Evolutionary conservation across 306 rosid species (phyloP).

Genomic region (Gynostemma pentaphyllum): DNA sequence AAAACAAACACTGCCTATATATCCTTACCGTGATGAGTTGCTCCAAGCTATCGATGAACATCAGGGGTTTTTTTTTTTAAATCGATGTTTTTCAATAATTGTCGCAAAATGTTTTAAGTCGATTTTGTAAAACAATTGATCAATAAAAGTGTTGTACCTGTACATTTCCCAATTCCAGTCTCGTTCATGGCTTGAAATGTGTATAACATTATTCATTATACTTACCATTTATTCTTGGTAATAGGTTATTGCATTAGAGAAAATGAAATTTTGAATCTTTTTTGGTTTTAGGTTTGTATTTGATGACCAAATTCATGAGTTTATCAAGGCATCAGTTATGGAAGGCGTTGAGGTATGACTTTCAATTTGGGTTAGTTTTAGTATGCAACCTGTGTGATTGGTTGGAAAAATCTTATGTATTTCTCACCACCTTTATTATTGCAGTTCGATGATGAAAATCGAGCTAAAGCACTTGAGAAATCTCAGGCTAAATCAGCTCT

Average conservation of each 20-base stretch:
- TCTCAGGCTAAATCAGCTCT: constrained; percentile 53
- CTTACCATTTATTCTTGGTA: background rate
- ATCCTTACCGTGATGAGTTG: too few relatives aligned
- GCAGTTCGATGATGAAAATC: constrained; percentile 47
- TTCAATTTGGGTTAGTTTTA: background rate
- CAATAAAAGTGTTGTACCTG: too few relatives aligned
- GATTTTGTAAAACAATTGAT: too few relatives aligned
- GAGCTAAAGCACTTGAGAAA: constrained; percentile 43
- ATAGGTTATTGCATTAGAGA: background rate
- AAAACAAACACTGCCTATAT: too few relatives aligned
- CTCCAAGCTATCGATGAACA: too few relatives aligned
- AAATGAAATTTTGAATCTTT: constrained; percentile 10
- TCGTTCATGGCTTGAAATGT: too few relatives aligned
- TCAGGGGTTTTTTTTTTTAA: too few relatives aligned
- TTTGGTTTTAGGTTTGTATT: constrained; percentile 55
- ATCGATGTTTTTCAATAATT: too few relatives aligned
- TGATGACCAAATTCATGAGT: constrained; percentile 94
- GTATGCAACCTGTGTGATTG: background rate
- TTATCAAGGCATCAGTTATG: constrained; percentile 81
- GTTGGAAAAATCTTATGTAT: constrained; percentile 16
- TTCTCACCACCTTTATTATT: constrained; percentile 12
- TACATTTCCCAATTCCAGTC: too few relatives aligned
- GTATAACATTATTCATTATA: too few relatives aligned
- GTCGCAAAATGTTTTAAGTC: too few relatives aligned
- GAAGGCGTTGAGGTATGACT: constrained; percentile 68